Percentiles rank a stretch among this genome's conserved stretches.
Evolutionary conservation across 352 stramenopile species (phyloP).

Genomic region (Pythium folliculosum): DNA sequence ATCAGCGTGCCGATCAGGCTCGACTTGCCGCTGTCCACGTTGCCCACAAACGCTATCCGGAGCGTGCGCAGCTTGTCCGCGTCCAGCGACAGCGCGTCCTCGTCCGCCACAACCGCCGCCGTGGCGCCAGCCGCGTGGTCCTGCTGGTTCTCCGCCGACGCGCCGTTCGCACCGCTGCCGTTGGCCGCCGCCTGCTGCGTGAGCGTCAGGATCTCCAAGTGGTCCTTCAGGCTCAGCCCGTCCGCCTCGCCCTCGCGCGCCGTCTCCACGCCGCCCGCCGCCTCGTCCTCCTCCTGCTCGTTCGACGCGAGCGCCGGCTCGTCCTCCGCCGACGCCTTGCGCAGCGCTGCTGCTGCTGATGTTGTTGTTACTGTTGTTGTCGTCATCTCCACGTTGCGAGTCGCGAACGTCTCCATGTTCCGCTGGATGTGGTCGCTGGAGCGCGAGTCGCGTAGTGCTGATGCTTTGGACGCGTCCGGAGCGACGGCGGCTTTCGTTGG

Average conservation of each 20-base stretch:
- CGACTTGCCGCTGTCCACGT: constrained; percentile 93
- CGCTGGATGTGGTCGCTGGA: no score
- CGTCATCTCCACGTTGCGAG: background rate
- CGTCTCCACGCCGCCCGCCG: constrained; percentile 27
- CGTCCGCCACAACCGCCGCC: no score
- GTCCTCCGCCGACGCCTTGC: constrained; percentile 12
- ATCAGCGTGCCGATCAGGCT: constrained; percentile 94
- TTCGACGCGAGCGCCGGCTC: background rate
- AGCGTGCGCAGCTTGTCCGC: constrained; percentile 67
- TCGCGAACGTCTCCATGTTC: constrained; percentile 26
- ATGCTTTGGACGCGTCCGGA: background rate
- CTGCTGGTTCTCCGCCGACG: background rate
- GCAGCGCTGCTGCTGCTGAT: background rate
- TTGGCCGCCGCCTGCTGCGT: constrained; percentile 24
- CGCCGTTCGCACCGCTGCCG: background rate
- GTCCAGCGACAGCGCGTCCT: constrained; percentile 23
- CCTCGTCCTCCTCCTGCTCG: constrained; percentile 4
- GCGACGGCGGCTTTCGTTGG: background rate
- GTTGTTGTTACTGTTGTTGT: constrained; percentile 5
- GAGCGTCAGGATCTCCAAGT: constrained; percentile 32
- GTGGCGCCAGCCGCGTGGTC: background rate
- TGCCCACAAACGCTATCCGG: constrained; percentile 89
- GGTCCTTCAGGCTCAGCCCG: constrained; percentile 31
- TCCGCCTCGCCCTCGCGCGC: constrained; percentile 8
- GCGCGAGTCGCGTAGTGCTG: background rate